phyloP scores from a whole-genome alignment of 306 rosid species.

The Glycyrrhiza uralensis region DNA sequence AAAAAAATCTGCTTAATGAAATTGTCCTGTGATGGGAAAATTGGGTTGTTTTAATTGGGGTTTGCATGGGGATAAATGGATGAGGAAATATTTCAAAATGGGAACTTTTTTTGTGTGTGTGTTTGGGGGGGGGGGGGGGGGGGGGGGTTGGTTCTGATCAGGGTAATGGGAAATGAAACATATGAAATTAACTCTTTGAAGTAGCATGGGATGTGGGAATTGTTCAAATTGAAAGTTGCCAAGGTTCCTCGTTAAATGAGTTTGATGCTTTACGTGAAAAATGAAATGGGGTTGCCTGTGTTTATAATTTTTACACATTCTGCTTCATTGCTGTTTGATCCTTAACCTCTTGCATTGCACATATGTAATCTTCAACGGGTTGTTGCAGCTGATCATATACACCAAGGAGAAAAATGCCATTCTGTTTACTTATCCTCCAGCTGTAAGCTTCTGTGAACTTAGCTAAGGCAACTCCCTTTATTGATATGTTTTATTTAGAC shows the following conservation, averaged over 20 bases:
- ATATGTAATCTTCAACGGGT: constrained; percentile 71
- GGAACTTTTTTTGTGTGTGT: not conserved
- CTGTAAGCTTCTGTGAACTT: constrained; percentile 45
- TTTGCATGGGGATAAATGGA: not conserved
- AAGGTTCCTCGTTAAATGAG: not conserved
- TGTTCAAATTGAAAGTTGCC: not conserved
- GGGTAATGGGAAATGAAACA: not conserved
- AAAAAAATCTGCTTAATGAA: not conserved
- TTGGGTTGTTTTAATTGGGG: not conserved
- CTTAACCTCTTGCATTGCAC: constrained; percentile 66
- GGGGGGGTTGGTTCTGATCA: not conserved
- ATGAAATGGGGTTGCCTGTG: not conserved
- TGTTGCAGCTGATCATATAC: constrained; percentile 82
- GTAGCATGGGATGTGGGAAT: not conserved
- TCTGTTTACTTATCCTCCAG: constrained; percentile 81
- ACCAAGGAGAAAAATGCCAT: constrained; percentile 91
- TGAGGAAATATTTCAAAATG: not conserved
- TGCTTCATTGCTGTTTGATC: constrained; percentile 36
- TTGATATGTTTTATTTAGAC: not conserved
- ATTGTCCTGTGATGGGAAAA: not conserved
- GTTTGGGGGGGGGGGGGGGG: not conserved
- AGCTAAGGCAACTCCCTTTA: not conserved
- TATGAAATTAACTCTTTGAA: not conserved
- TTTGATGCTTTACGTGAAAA: not conserved
- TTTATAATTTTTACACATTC: constrained; percentile 2